These are phyloP conservation scores for Penicillium dipodomyicola DNA, from an alignment of 495 filamentous ascomycete species.

Conservation along the genomic window DNA sequence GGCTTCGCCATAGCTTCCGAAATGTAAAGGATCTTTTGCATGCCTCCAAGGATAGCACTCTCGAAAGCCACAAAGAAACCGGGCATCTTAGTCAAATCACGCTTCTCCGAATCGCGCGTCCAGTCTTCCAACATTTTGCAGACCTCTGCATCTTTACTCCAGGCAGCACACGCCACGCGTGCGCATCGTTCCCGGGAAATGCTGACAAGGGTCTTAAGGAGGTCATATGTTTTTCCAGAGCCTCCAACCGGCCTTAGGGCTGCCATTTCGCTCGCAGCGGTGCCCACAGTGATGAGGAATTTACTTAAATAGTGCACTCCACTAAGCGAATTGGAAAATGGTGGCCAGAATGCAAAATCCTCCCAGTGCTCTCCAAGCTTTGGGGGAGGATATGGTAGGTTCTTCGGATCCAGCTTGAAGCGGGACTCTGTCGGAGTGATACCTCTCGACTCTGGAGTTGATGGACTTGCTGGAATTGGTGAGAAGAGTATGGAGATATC, in stretches of 20 bases:
- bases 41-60: conserved; percentile 67
- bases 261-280: conserved; percentile 83
- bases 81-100: conserved; percentile 89
- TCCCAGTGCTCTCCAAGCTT: conserved; percentile 81
- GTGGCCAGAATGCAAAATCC: conserved; percentile 95
- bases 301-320: conserved; percentile 82
- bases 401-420: conserved; percentile 75
- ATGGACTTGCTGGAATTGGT: conserved; percentile 70
- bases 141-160: conserved; percentile 84
- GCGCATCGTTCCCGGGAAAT: conserved; percentile 80
- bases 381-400: conserved; percentile 73
- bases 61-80: conserved; percentile 77
- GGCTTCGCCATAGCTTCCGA: conserved; percentile 73
- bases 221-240: conserved; percentile 57
- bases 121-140: conserved; percentile 90
- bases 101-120: conserved; percentile 72
- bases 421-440: conserved; percentile 59
- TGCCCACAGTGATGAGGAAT: conserved; percentile 75
- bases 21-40: conserved; percentile 94
- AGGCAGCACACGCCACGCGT: conserved; percentile 74
- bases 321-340: conserved; percentile 83
- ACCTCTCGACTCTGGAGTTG: conserved; percentile 56
- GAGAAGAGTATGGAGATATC: conserved; percentile 84
- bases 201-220: conserved; percentile 67
- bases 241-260: conserved; percentile 61